Conservation (phyloP, 2,329 filamentous ascomycete genomes). For the Fusarium brevicatenulatum region DNA sequence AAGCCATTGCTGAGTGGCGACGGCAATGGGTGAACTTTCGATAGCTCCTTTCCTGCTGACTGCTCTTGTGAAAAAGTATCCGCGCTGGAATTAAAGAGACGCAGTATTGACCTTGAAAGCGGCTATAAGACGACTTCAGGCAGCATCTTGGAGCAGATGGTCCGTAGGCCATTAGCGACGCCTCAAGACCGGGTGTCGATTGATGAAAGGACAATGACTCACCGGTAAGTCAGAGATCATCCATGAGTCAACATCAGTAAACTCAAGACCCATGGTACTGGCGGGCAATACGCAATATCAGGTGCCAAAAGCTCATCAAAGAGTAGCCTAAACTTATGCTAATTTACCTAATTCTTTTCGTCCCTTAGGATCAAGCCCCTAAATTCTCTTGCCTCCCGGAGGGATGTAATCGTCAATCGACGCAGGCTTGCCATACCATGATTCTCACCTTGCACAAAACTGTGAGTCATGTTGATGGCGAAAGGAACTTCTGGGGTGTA, state of each 20-base stretch:
- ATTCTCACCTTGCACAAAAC: not conserved
- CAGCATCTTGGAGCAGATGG: not conserved
- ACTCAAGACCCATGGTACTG: not conserved
- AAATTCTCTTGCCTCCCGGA: fast-evolving
- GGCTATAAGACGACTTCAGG: not conserved
- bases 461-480: not conserved
- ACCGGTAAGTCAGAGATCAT: not conserved
- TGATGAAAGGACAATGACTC: not conserved
- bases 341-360: fast-evolving
- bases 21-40: fast-evolving
- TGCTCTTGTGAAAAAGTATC: no score
- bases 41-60: not conserved
- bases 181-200: not conserved
- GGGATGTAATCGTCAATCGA: not conserved
- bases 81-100: no score
- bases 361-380: not conserved
- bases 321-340: fast-evolving
- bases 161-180: not conserved
- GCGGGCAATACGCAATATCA: no score
- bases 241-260: not conserved
- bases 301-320: not conserved
- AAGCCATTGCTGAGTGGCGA: fast-evolving
- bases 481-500: fast-evolving
- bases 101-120: not conserved
- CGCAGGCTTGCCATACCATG: no score